Base-by-base conservation (phyloP, 176 grass and related monocot species). In the Oryza meridionalis region DNA sequence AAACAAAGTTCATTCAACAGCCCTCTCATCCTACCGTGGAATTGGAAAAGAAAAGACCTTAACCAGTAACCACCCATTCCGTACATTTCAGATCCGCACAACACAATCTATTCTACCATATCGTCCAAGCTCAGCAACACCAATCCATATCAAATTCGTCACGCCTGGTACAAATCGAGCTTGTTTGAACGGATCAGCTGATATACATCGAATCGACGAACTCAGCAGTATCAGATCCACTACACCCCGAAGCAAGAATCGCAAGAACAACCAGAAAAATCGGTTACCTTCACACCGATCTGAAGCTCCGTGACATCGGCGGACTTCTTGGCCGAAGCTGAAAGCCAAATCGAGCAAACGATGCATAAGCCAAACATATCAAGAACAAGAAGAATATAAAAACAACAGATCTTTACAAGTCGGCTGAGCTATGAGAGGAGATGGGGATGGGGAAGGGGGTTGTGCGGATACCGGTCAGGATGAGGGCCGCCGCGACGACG, bases 301-400 rank as follows among this genome's bases (percentile, higher is more conserved):
- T 93, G 95, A 61, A 97, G 92, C 76, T 91, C 84, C 17, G 88
- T 95, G 22, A 97, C 90, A 50, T 95, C 95, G 14, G 24, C 55
- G 32, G 90, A 94, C 86, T 97, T 92, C 86, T 93, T 94, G 10
- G 95, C 92, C 61, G 90, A 93, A 83, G 84, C 92, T 95, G 81
- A 19, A 19, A 79, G 64, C 40, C 32, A 75, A 65, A 70, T 81
- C 69, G 44, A 72, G 77, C 69, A 25, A 25, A 75, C 13, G 32
- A 8, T n/a, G 9, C n/a, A 67, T 69, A 33, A 84, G 45, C 85
- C 43, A 15, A 16, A 25, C 77, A 55, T 1, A 21, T 25, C 27
- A 65, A 51, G 27, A 21, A 42, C 14, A 9, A 45, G 6, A 21
- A 58, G 14, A 6, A 21, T 0, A 1, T 7, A 21, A 22, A 62